Evolutionary conservation across 2,329 filamentous ascomycete genomes (phyloP).

Genomic region (Xylariomycetidae sp.): DNA sequence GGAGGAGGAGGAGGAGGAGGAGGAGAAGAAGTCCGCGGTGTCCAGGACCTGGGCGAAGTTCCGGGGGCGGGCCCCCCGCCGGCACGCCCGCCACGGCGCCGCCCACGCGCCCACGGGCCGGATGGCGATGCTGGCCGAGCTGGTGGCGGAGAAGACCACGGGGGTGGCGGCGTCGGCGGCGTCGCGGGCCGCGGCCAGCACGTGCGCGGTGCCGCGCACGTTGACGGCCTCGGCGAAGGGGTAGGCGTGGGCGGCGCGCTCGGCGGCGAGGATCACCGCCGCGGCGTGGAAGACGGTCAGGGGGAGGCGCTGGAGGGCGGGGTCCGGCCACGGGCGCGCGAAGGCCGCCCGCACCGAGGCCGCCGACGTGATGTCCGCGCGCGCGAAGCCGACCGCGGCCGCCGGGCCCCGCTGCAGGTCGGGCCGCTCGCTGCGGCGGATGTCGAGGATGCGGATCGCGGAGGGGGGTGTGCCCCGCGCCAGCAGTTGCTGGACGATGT

Average conservation of each 20-base stretch:
- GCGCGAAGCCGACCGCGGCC: constrained; percentile 33
- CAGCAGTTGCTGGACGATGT: constrained; percentile 47
- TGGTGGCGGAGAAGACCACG: constrained; percentile 46
- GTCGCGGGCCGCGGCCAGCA: constrained; percentile 39
- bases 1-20: not conserved
- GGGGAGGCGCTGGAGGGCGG: constrained; percentile 33
- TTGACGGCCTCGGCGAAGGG: constrained; percentile 42
- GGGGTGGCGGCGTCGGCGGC: constrained; percentile 39
- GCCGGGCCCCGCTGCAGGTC: constrained; percentile 34
- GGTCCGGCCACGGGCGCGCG: constrained; percentile 36
- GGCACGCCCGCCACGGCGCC: constrained; percentile 34
- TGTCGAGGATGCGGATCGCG: constrained; percentile 49
- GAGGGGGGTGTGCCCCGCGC: constrained; percentile 43
- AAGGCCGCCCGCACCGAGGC: constrained; percentile 40
- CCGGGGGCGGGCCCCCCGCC: constrained; percentile 28
- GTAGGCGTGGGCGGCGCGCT: constrained; percentile 40
- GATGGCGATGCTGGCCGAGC: constrained; percentile 41
- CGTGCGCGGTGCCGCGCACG: constrained; percentile 41
- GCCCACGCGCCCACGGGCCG: constrained; percentile 27
- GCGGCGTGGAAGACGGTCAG: constrained; percentile 54
- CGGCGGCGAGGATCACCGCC: constrained; percentile 45
- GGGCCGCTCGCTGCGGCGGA: constrained; percentile 35
- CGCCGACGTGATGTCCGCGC: constrained; percentile 44
- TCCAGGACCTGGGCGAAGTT: constrained; percentile 39
- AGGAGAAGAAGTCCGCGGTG: constrained; percentile 34